Percentiles rank a stretch among this genome's conserved stretches.
These are phyloP conservation scores for Xylaria arbuscula DNA, from an alignment of 2,329 filamentous ascomycete genomes.

Conservation along the genomic window DNA sequence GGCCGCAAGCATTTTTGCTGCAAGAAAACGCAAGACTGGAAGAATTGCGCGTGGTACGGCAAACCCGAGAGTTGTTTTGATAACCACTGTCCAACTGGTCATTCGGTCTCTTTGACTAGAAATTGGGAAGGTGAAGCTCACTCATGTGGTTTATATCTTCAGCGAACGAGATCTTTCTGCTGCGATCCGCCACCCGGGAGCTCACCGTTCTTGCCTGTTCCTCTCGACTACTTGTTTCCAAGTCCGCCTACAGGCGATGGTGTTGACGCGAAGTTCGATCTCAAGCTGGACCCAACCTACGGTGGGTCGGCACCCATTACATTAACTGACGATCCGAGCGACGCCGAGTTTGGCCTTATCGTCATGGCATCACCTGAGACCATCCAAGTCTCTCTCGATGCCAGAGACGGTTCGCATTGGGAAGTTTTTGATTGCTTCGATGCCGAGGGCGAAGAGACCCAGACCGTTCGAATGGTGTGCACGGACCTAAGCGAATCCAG, in stretches of 20 bases:
- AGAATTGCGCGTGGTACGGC: conserved; percentile 48
- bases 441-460: conserved; percentile 44
- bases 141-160: conserved; percentile 37
- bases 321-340: conserved; percentile 43
- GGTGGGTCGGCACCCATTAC: not conserved
- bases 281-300: conserved; percentile 48
- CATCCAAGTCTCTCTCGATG: conserved; percentile 52
- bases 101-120: conserved; percentile 46
- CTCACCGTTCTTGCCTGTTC: conserved; percentile 51
- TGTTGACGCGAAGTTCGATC: conserved; percentile 47
- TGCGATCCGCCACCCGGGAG: conserved; percentile 49
- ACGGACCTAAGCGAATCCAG: conserved; percentile 49
- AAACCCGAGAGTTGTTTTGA: conserved; percentile 51
- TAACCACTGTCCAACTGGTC: conserved; percentile 47
- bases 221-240: conserved; percentile 51
- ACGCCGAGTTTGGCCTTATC: conserved; percentile 50
- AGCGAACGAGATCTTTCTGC: conserved; percentile 49
- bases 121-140: conserved; percentile 44
- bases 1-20: no score
- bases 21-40: no score
- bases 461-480: conserved; percentile 53
- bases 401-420: conserved; percentile 58
- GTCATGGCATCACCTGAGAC: conserved; percentile 51
- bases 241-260: conserved; percentile 49
- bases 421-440: conserved; percentile 53